Evolutionary conservation across 306 rosid genomes (phyloP), one percentile per base, ranked within the genome.

Genomic region (Alnus rubra): DNA sequence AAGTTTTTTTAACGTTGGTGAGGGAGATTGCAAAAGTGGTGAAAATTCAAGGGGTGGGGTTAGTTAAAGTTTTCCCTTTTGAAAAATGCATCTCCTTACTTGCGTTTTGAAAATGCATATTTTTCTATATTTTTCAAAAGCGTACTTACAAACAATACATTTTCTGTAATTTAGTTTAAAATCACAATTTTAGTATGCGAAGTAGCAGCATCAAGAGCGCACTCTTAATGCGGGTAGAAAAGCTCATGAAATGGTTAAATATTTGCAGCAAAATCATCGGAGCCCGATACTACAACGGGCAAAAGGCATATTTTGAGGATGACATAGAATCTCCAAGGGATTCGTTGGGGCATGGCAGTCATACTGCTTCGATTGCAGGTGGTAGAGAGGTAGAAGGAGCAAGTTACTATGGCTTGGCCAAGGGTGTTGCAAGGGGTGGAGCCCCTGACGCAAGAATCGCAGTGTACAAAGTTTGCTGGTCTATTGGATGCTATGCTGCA

Each of bases 381-480:
- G 88, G 88, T 9, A 67, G 69, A 37, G 52, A 64, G 48, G 83
- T 76, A 49, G 47, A 2, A 42, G 74, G 78, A 18, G 81, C 81
- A 63, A 85, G 16, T 19, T 39, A 33, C 62, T 78, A 9, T 33
- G 85, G 83, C 28, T 74, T 78, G 4, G 85, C 78, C 3, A 11
- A 31, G 64, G 88, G 83, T 7, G 0, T 30, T 4, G 79, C 85
- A 2, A 78, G 81, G 42, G 83, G 81, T 10, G 88, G 76, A 49
- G 80, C 42, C 6, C 81, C 85, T 1, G 52, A 53, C 44, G 81
- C 81, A 2, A 71, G 88, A 50, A 71, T 85, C 39, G 80, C 86
- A 3, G 82, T 79, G 13, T 82, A 82, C 76, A 85, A 82, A 62
- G 77, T 49, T 47, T 82, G 88, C 39, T 76, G 78, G 82, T 4